Base-by-base conservation (phyloP, 306 rosid genomes). In the Vigna hirtella region DNA sequence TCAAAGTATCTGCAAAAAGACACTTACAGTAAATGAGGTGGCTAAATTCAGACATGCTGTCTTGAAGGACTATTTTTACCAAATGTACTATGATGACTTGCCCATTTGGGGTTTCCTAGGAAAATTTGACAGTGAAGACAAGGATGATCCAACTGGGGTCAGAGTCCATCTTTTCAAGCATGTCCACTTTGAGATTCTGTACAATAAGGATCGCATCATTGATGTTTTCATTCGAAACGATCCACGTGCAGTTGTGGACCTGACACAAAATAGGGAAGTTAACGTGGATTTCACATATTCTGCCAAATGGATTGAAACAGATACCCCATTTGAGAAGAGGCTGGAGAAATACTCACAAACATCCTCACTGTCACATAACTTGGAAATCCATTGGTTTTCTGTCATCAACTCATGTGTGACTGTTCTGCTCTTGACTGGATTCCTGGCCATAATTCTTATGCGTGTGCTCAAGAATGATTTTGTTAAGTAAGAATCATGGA, bases 61-160 rank as follows among this genome's bases (percentile, higher is more conserved):
- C 20, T 82, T 80, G 47, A 87, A 84, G 81, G 88, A 87, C 86
- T 87, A 87, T 26, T 87, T 82, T 36, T 84, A 72, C 52, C 81
- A 72, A 64, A 87, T 87, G 86, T 84, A 82, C 79, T 84, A 82
- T 77, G 90, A 87, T 62, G 90, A 87, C 61, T 84, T 87, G 58
- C 88, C 90, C 16, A 76, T 87, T 61, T 87, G 90, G 90, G 88
- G 88, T 48, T 87, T 84, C 77, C 76, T 87, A 7, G 88, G 90
- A 55, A 87, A 55, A 79, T 77, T 84, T 79, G 83, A 82, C 7
- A 79, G 51, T 59, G 85, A 79, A 51, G 86, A 80, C 40, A 79
- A 66, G 36, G 84, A 86, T 61, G 86, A 87, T 9, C 45, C 59
- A 32, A 53, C 66, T 14, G 78, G 18, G 22, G 72, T 74, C 50